Conservation (phyloP, 2,329 filamentous ascomycete species). For the Aspergillus cejpii region DNA sequence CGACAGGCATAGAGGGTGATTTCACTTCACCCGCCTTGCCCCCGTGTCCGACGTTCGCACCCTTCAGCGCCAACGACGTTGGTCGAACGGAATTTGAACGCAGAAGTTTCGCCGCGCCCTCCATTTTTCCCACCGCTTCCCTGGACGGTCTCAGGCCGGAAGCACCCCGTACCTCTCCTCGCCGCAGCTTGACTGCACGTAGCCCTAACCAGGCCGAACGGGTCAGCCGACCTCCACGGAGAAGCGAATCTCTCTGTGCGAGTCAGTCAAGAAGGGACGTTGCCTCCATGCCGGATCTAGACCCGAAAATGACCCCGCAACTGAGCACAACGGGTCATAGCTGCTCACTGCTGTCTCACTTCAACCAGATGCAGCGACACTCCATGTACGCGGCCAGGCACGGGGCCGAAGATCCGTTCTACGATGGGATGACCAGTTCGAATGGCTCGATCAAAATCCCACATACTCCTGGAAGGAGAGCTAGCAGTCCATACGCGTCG, state of each 20-base stretch:
- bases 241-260: slow-evolving; percentile 28
- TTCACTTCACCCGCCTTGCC: slow-evolving; percentile 29
- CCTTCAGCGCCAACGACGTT: slow-evolving; percentile 36
- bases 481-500: slow-evolving; percentile 10
- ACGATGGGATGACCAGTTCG: slow-evolving; percentile 14
- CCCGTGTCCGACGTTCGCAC: slow-evolving; percentile 30
- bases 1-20: slow-evolving; percentile 24
- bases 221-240: slow-evolving; percentile 21
- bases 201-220: slow-evolving; percentile 24
- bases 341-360: slow-evolving; percentile 16
- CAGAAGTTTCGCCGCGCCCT: slow-evolving; percentile 23
- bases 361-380: slow-evolving; percentile 23
- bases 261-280: slow-evolving; percentile 17
- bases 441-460: slow-evolving; percentile 16
- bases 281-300: slow-evolving; percentile 8
- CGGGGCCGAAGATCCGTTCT: slow-evolving; percentile 25
- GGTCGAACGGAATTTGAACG: slow-evolving; percentile 27
- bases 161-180: slow-evolving; percentile 22
- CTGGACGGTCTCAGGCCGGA: slow-evolving; percentile 21
- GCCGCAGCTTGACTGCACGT: slow-evolving; percentile 32
- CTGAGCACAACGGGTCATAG: slow-evolving; percentile 9
- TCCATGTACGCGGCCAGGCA: slow-evolving; percentile 17
- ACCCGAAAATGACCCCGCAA: slow-evolving; percentile 13
- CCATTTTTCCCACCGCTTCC: slow-evolving; percentile 25
- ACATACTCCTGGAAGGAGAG: slow-evolving; percentile 16